Evolutionary conservation across 164 flowering plant species (phyloP).

Genomic region (Vitis rotundifolia): DNA sequence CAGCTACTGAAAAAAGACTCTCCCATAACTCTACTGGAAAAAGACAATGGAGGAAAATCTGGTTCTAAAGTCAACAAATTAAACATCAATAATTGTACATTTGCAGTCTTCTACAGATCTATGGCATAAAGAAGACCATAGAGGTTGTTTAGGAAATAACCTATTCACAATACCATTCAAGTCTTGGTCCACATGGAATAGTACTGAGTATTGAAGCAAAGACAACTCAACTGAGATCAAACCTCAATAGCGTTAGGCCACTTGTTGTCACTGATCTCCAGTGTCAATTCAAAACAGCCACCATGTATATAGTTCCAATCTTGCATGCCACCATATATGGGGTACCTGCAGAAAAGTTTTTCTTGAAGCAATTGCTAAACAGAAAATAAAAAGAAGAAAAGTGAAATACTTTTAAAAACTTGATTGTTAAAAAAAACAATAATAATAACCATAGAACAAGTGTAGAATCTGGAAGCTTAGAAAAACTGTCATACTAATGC

Average conservation of each 20-base stretch:
- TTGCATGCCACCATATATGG: conserved; percentile 98
- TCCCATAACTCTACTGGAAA: too few relatives aligned
- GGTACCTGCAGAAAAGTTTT: conserved; percentile 66
- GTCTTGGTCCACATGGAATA: not conserved
- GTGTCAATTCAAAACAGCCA: conserved; percentile 92
- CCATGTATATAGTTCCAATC: conserved; percentile 95
- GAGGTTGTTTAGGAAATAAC: not conserved
- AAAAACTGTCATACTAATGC: too few relatives aligned
- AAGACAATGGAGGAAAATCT: too few relatives aligned
- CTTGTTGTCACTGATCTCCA: conserved; percentile 90
- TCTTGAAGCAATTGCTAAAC: conserved; percentile 7
- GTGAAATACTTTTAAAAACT: not conserved
- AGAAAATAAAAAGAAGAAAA: not conserved
- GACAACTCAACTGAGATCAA: conserved; percentile 12
- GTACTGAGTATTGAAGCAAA: not conserved
- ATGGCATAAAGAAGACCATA: too few relatives aligned
- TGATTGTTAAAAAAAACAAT: too few relatives aligned
- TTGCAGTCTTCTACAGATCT: too few relatives aligned
- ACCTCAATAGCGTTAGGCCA: conserved; percentile 95
- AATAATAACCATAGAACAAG: too few relatives aligned
- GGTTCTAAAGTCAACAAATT: too few relatives aligned
- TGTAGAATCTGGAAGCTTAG: too few relatives aligned
- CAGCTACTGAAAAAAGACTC: too few relatives aligned
- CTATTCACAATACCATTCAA: not conserved
- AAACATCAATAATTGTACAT: too few relatives aligned